Conservation (phyloP, 2,329 filamentous ascomycete species). For the Ampelomyces quisqualis region DNA sequence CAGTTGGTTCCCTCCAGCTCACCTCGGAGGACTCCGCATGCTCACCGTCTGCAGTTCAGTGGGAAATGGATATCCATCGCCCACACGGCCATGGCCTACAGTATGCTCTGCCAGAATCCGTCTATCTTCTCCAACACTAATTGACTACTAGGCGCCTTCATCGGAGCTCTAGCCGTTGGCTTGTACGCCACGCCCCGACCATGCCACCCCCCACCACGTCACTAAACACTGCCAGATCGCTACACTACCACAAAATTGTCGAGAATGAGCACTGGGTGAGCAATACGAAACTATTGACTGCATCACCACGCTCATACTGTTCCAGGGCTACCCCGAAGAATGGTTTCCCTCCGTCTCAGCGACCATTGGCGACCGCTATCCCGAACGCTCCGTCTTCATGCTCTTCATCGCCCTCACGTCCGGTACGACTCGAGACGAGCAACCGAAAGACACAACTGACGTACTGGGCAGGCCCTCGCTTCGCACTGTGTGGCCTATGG, state of each 20-base stretch:
- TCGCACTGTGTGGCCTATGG: constrained; percentile 86
- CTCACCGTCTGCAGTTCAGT: constrained; percentile 59
- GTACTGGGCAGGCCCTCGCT: constrained; percentile 70
- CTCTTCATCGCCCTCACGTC: constrained; percentile 96
- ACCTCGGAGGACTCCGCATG: constrained; percentile 25
- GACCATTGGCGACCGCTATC: constrained; percentile 95
- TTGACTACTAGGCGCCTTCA: constrained; percentile 67
- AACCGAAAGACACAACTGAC: constrained; percentile 10
- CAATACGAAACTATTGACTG: constrained; percentile 2
- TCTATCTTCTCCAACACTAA: constrained; percentile 11
- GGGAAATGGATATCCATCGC: constrained; percentile 88
- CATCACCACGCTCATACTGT: constrained; percentile 12
- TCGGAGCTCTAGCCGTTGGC: constrained; percentile 82
- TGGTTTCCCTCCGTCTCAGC: constrained; percentile 97
- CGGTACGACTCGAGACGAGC: constrained; percentile 51
- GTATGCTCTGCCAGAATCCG: constrained; percentile 45
- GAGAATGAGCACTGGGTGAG: constrained; percentile 84
- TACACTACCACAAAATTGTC: constrained; percentile 97
- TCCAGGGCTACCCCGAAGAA: constrained; percentile 66
- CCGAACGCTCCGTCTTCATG: constrained; percentile 95
- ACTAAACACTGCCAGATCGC: constrained; percentile 50
- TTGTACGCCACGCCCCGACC: constrained; percentile 32
- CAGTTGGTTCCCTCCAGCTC: constrained; percentile 47
- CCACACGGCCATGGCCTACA: constrained; percentile 82
- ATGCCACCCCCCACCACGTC: constrained; percentile 8